Base-by-base conservation (phyloP, 1,284 basidiomycete genomes). In the Xanthoconium separans region DNA sequence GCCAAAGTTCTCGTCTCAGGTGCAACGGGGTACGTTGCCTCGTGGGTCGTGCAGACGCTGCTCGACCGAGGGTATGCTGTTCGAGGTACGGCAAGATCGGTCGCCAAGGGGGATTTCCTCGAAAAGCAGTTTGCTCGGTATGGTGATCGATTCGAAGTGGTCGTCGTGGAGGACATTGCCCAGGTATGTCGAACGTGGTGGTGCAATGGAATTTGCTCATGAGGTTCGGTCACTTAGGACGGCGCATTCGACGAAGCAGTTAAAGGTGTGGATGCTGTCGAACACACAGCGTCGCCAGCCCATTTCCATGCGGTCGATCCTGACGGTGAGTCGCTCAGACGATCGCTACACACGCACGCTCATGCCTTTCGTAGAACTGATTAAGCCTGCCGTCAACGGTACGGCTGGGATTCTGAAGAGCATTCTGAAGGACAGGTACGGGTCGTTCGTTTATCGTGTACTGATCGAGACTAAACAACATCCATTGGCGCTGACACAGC, bases 211-310 rank as follows among this genome's bases (percentile, higher is more conserved):
- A n/a, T 10, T 12, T 40, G 11, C 11, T 22, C 11, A 20, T 4
- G 3, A 4, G 2, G 10, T 33, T 13, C 6, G 5, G 11, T 20
- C 18, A 20, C 2, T 12, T 11, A 40, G 81, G 73, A 75, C 3
- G 81, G 80, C 4, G 82, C 80, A 4, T 87, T 87, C 56, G 83
- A 87, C 58, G 78, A 84, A 30, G 84, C 83, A 1, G 84, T 88
- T 53, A 78, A 81, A 60, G 85, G 75, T 1, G 81, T 87, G 12
- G 79, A 83, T 56, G 84, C 74, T 9, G 76, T 88, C 29, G 72
- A 73, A 45, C 82, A 84, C 65, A 77, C 73, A 3, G 81, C 81
- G 0, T 79, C 79, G 0, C 81, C 80, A 13, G 74, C 73, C 53
- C 68, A 73, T 30, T 61, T 74, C 9, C 61, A 69, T 3, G 72